A percentile compares a stretch with the other conserved stretches of the same genome.
Evolutionary conservation across 108 stramenopile species (phyloP).

Genomic region (Cyclotella cryptica): DNA sequence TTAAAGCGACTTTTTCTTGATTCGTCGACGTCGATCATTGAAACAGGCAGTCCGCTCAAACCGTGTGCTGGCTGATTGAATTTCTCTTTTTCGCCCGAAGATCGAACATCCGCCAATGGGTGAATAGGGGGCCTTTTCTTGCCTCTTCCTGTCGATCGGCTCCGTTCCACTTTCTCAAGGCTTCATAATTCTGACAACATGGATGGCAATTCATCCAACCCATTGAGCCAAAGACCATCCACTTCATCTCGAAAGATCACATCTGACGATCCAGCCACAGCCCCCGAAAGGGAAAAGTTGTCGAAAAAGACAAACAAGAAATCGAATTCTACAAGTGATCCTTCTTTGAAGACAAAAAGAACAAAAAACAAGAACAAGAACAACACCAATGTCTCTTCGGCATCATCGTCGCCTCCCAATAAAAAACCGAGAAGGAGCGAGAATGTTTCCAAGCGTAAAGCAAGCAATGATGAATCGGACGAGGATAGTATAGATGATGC

Average conservation of each 20-base stretch:
- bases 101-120: too few relatives aligned
- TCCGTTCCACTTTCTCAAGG: neutral
- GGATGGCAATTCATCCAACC: neutral
- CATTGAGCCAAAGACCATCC: neutral
- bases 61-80: too few relatives aligned
- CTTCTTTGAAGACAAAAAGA: neutral
- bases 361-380: neutral
- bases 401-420: slow-evolving; percentile 8
- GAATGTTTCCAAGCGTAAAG: neutral
- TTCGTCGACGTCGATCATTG: too few relatives aligned
- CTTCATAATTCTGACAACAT: neutral
- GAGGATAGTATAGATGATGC: slow-evolving; percentile 13
- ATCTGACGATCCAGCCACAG: neutral
- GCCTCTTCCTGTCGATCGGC: neutral
- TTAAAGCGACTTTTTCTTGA: too few relatives aligned
- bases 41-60: too few relatives aligned
- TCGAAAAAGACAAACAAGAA: neutral
- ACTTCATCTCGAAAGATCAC: slow-evolving; percentile 2
- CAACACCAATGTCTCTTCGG: neutral
- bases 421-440: neutral
- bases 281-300: slow-evolving; percentile 3
- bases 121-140: too few relatives aligned
- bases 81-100: too few relatives aligned
- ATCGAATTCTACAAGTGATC: neutral
- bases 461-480: slow-evolving; percentile 7